Evolutionary conservation across 2,329 filamentous ascomycete genomes (phyloP), one percentile per base, ranked within the genome.

Genomic region (Chaetothyriales sp.): DNA sequence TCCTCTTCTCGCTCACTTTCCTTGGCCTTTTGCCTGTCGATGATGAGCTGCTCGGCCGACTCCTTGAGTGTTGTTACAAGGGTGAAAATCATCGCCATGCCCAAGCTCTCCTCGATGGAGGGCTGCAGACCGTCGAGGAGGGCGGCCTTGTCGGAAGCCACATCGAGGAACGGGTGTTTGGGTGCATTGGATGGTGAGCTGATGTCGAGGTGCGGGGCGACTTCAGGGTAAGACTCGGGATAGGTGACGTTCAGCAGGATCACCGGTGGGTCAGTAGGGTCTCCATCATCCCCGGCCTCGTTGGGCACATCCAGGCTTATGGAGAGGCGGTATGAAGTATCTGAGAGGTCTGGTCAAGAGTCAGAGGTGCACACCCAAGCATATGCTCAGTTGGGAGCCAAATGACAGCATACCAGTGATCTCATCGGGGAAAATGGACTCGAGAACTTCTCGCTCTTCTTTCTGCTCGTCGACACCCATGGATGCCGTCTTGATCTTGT

Each of bases 71-170:
- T 80, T 12, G 84, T 86, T 49, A 93, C 84, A 20, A 98, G 72
- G 0, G 90, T 87, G 68, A 96, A 98, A 1, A 98, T 73, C 92
- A 98, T 98, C 50, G 88, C 86, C 83, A 96, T 96, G 55, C 92
- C 92, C 53, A 96, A 70, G 60, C 89, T 96, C 67, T 98, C 92
- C 65, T 92, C 82, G 36, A 95, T 84, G 0, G 83, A 85, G 15
- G 83, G 80, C 42, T 79, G 68, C 10, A 96, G 73, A 1, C 78
- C 76, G 48, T 80, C 73, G 15, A 96, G 77, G 12, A 98, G 78
- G 49, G 70, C 68, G 18, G 79, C 74, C 64, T 86, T 87, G 73
- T 98, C 92, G 47, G 84, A 80, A 60, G 83, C 76, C 46, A 96
- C 74, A 64, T 83, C 84, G 66, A 98, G 82, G 62, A 84, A 78